Evolutionary conservation across 352 stramenopile genomes (phyloP), one percentile per base, ranked within the genome.

Genomic region (Globisporangium mamillatum): DNA sequence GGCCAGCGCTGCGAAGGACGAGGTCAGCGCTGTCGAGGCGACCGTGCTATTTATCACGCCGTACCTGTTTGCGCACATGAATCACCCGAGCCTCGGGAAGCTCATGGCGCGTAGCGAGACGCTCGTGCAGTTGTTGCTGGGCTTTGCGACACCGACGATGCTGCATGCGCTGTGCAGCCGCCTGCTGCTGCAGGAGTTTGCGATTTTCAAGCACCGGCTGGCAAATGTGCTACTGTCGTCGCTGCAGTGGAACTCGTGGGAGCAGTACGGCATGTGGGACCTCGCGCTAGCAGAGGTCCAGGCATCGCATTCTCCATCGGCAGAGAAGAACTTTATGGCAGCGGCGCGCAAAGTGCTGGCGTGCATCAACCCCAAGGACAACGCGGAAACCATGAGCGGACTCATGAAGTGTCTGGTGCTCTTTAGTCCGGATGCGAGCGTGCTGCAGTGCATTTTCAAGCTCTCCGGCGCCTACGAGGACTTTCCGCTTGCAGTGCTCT

Each of bases 231-330:
- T 95, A 20, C 70, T 94, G 6, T 86, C 86, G 29, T 95, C 88
- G 18, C 72, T 95, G 14, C 72, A 89, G 60, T 95, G 88, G 88
- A 93, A 71, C 16, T 93, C 88, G 20, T 95, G 86, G 86, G 86
- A 95, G 60, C 88, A 95, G 69, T 90, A 82, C 53, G 80, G 79
- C 1, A 75, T 93, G 64, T 95, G 88, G 88, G 88, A 95, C 68
- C 74, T 95, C 16, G 78, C 94, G 6, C 64, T 92, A 0, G 75
- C 80, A 0, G 88, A 95, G 63, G 78, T 88, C 7, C 83, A 92
- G 55, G 64, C 78, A 14, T 74, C 79, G 8, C 75, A 88, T 32
- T 25, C 58, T 2, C n/a, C 25, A 20, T 41, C 65, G 7, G 71
- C 66, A 4, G 69, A 75, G 41, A 91, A 84, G 64, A 71, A 77